Evolutionary conservation across 31 red algal genomes (phyloP).

Genomic region (Endocladia muricata): DNA sequence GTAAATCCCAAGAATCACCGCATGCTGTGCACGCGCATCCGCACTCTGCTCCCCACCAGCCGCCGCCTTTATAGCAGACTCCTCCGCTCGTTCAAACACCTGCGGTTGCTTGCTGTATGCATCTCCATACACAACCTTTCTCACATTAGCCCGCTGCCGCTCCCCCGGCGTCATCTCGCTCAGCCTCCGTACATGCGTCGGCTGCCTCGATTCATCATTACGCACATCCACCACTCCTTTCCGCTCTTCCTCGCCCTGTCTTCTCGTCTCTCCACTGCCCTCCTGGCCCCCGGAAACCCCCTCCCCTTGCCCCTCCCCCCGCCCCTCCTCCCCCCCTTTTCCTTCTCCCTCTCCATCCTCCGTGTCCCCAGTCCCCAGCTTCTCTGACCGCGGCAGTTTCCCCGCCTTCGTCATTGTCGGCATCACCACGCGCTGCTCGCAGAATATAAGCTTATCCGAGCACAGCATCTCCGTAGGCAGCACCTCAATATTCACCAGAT

Average conservation of each 20-base stretch:
- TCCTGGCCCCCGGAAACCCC: not conserved
- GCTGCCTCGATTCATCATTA: not conserved
- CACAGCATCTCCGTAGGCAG: slow-evolving; percentile 92
- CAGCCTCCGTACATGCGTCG: slow-evolving; percentile 37
- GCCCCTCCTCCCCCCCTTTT: not conserved
- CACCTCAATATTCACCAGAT: slow-evolving; percentile 93
- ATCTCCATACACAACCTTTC: slow-evolving; percentile 58
- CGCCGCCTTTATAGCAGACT: not conserved
- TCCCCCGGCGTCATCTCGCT: slow-evolving; percentile 82
- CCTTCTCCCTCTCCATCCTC: too few species aligned
- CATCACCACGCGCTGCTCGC: slow-evolving; percentile 74
- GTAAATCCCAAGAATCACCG: slow-evolving; percentile 78
- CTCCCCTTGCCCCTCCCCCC: not conserved
- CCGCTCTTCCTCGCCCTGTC: not conserved
- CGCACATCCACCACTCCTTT: not conserved
- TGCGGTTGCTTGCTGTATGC: slow-evolving; percentile 62
- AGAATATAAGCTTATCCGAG: slow-evolving; percentile 89
- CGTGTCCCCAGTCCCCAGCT: not conserved
- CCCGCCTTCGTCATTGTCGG: not conserved
- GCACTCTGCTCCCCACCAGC: not conserved
- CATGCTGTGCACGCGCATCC: slow-evolving; percentile 69
- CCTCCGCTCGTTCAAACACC: slow-evolving; percentile 46
- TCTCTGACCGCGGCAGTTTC: not conserved
- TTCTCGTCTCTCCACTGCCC: not conserved
- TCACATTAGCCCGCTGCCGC: slow-evolving; percentile 59